phyloP scores from a whole-genome alignment of 2,329 filamentous ascomycete species.

The Raffaelea albimanens region DNA sequence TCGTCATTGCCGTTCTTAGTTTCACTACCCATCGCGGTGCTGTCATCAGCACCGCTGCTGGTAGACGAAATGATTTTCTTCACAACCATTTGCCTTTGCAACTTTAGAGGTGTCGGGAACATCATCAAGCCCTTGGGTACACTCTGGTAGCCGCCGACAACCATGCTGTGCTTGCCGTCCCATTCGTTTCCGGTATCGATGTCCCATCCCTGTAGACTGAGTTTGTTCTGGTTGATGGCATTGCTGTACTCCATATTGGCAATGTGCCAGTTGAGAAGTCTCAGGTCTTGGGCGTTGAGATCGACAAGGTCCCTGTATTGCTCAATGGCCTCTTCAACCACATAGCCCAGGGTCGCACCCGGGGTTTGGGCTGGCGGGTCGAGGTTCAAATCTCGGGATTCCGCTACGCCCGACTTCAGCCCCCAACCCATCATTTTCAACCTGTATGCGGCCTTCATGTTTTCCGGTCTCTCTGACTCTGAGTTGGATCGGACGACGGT shows the following conservation, averaged over 20 bases:
- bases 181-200: constrained; percentile 97
- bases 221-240: constrained; percentile 73
- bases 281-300: constrained; percentile 75
- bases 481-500: constrained; percentile 54
- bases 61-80: constrained; percentile 47
- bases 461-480: constrained; percentile 52
- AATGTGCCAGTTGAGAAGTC: constrained; percentile 94
- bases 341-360: constrained; percentile 73
- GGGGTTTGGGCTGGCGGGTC: constrained; percentile 52
- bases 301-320: constrained; percentile 82
- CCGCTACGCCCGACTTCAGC: constrained; percentile 53
- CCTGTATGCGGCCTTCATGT: constrained; percentile 65
- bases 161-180: constrained; percentile 87
- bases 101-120: constrained; percentile 65
- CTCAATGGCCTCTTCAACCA: constrained; percentile 81
- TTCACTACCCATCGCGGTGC: background rate
- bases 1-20: background rate
- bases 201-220: constrained; percentile 90
- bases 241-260: constrained; percentile 98
- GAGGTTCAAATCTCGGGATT: constrained; percentile 62
- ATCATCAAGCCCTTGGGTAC: constrained; percentile 80
- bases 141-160: constrained; percentile 88
- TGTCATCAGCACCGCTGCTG: constrained; percentile 39
- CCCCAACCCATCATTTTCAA: constrained; percentile 77
- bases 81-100: constrained; percentile 65